Evolutionary conservation across 306 rosid species (phyloP).

Genomic region (Inga oerstediana): DNA sequence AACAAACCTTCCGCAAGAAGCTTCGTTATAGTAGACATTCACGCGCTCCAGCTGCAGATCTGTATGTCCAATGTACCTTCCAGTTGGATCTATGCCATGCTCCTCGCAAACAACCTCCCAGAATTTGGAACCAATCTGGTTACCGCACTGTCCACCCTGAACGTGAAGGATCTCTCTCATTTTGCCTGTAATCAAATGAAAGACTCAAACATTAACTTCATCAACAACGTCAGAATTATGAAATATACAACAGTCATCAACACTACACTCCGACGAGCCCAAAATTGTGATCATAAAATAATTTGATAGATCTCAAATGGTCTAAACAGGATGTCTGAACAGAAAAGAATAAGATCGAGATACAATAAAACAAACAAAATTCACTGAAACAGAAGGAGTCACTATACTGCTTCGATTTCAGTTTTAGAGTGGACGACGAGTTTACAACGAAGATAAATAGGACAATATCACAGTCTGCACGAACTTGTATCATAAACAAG

Average conservation of each 20-base stretch:
- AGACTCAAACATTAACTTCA: slow-evolving; percentile 20
- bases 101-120: slow-evolving; percentile 72
- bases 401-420: neutral
- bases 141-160: slow-evolving; percentile 70
- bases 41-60: slow-evolving; percentile 65
- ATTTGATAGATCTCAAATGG: neutral
- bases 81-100: slow-evolving; percentile 68
- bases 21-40: slow-evolving; percentile 60
- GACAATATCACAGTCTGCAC: neutral
- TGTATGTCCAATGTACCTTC: slow-evolving; percentile 51
- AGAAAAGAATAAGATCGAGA: neutral
- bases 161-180: slow-evolving; percentile 69
- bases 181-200: slow-evolving; percentile 34
- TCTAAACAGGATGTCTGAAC: neutral
- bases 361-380: neutral
- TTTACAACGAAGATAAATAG: neutral
- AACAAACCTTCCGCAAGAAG: slow-evolving; percentile 65
- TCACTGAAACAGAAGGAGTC: neutral
- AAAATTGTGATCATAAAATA: neutral
- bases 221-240: neutral
- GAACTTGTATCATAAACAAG: neutral
- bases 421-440: neutral
- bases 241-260: neutral
- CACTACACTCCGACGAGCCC: neutral
- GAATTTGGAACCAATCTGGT: slow-evolving; percentile 67